Percentiles rank a stretch among this genome's conserved stretches.
Evolutionary conservation across 495 filamentous ascomycete genomes (phyloP).

Genomic region (Penicillium macrosclerotiorum): DNA sequence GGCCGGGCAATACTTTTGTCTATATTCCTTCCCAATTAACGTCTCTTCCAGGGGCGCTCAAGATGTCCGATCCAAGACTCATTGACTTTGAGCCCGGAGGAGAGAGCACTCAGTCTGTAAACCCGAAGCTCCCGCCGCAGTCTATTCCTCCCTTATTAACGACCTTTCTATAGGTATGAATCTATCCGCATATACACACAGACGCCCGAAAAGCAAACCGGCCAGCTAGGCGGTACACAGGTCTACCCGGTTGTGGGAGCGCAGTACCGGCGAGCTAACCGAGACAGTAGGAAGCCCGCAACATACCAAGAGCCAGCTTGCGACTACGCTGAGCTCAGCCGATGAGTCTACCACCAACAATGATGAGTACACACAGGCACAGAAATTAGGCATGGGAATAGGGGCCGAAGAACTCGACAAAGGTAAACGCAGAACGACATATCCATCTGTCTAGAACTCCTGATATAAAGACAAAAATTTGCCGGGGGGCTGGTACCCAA

Average conservation of each 20-base stretch:
- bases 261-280: constrained; percentile 3
- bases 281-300: constrained; percentile 11
- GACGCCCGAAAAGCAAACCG: constrained; percentile 52
- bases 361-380: constrained; percentile 28
- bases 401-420: constrained; percentile 21
- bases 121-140: neutral
- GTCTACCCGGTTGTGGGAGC: neutral
- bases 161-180: constrained; percentile 52
- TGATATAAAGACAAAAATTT: constrained; percentile 26
- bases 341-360: constrained; percentile 6
- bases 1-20: too few species aligned
- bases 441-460: constrained; percentile 36
- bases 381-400: constrained; percentile 29
- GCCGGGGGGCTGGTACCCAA: constrained; percentile 8
- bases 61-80: constrained; percentile 41
- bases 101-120: constrained; percentile 57
- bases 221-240: constrained; percentile 56
- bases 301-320: constrained; percentile 34
- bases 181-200: constrained; percentile 48
- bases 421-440: constrained; percentile 35
- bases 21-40: neutral
- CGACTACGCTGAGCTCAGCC: constrained; percentile 9
- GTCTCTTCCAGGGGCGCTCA: too few species aligned
- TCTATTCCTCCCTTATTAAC: neutral
- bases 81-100: constrained; percentile 64